Evolutionary conservation across 2,329 filamentous ascomycete genomes (phyloP), one percentile per base, ranked within the genome.

Genomic region (Paecilomyces fulvus): DNA sequence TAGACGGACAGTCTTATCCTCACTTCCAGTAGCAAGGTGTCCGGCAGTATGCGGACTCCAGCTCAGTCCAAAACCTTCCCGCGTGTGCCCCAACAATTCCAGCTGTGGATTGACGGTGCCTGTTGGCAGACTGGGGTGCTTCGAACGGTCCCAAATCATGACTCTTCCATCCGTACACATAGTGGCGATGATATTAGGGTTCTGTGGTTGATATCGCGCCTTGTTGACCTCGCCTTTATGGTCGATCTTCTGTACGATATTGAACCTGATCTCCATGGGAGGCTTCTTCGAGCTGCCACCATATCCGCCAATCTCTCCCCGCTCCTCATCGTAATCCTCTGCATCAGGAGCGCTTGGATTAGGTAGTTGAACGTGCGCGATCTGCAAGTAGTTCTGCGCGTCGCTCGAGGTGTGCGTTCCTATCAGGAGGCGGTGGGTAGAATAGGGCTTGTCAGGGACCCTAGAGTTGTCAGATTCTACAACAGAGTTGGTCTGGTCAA

Each of bases 201-300:
- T 99, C 72, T 97, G 92, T 11, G 94, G 94, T 74, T 96, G 92
- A 70, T 97, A 97, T 63, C 94, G 87, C 14, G 94, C 95, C 78
- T 97, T 99, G 81, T 99, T 99, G 70, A 99, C 91, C 73, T 99
- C 94, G 61, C 90, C 89, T 14, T 92, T 91, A 71, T 99, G 94
- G 71, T 95, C 89, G 70, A 99, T 99, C 74, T 89, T 94, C 74
- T 99, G 94, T 53, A 94, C 87, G 66, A 99, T 89, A 62, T 88
- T 88, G 79, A 95, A 96, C 67, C 89, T 91, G 72, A 97, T 83
- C 60, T 79, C 77, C 68, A 77, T 87, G 48, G 85, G 80, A 21
- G 86, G 82, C 61, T 90, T 88, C 59, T 87, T 86, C 53, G 80
- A 74, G 49, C 77, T 73, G 56, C 87, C 88, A 43, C 90, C 92